A percentile compares a stretch with the other conserved stretches of the same genome.
Conservation (phyloP, 116 monocot species). For the Posidonia oceanica region DNA sequence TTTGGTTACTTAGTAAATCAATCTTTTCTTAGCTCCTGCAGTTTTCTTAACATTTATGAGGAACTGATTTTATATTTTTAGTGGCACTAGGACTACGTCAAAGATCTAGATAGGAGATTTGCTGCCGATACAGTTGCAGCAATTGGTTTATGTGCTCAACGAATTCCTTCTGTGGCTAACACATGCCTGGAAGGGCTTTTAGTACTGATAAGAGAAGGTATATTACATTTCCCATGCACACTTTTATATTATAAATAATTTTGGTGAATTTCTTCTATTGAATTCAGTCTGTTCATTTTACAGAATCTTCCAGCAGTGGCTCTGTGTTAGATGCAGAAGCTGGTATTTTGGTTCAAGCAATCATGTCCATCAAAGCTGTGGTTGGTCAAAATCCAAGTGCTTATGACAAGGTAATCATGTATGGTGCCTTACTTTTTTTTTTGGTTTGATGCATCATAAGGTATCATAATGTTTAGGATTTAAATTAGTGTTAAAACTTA, state of each 20-base stretch:
- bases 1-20: background rate
- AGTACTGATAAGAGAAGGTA: constrained; percentile 57
- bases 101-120: constrained; percentile 87
- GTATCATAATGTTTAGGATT: no score
- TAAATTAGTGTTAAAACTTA: no score
- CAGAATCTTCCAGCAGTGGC: constrained; percentile 37
- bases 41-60: background rate
- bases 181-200: constrained; percentile 64
- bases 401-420: constrained; percentile 65
- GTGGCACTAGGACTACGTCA: constrained; percentile 81
- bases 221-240: background rate
- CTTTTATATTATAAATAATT: background rate
- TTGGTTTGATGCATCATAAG: background rate
- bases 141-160: constrained; percentile 77
- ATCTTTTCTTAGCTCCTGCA: background rate
- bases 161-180: constrained; percentile 38
- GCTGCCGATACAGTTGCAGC: constrained; percentile 86
- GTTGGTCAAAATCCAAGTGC: constrained; percentile 50
- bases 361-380: constrained; percentile 76
- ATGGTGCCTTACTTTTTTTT: background rate
- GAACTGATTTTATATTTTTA: constrained; percentile 21
- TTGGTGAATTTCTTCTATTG: background rate
- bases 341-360: constrained; percentile 82
- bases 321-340: constrained; percentile 43
- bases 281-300: constrained; percentile 2